A percentile compares a stretch with the other conserved stretches of the same genome.
These are phyloP conservation scores for Daldinia vernicosa DNA, from an alignment of 495 filamentous ascomycete species.

Conservation along the genomic window DNA sequence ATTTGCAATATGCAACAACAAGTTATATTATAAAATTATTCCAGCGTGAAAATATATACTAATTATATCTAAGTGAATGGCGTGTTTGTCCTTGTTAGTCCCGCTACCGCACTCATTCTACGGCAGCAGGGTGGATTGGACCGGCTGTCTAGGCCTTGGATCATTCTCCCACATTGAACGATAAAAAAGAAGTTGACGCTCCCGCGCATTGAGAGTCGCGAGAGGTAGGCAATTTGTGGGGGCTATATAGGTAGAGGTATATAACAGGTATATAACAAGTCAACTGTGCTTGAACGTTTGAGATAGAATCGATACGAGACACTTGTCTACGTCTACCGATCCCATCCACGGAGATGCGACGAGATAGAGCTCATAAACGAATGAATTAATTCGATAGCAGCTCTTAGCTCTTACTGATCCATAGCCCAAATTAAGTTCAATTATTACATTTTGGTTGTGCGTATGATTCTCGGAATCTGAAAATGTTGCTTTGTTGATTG, in stretches of 20 bases:
- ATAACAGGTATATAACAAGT: constrained; percentile 3
- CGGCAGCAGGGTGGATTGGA: constrained; percentile 69
- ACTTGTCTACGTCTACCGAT: too few relatives aligned
- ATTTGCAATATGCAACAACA: not conserved
- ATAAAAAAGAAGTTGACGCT: constrained; percentile 62
- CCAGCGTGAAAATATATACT: not conserved
- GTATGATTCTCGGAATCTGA: not conserved
- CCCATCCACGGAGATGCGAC: not conserved
- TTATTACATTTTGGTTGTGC: not conserved
- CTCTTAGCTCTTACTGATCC: not conserved
- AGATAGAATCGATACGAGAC: constrained; percentile 6
- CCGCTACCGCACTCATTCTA: constrained; percentile 60
- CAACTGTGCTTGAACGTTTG: constrained; percentile 4
- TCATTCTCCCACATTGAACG: constrained; percentile 68
- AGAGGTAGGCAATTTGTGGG: constrained; percentile 69
- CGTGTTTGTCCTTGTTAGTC: constrained; percentile 69
- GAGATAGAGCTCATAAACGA: not conserved
- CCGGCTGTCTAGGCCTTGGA: constrained; percentile 67
- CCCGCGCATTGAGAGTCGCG: constrained; percentile 60
- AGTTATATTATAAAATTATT: not conserved
- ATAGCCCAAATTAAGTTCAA: not conserved
- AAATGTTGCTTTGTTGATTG: not conserved
- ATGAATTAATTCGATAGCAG: not conserved
- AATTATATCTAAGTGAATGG: constrained; percentile 3
- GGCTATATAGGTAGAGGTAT: constrained; percentile 29